Base-by-base conservation (phyloP, 2,329 filamentous ascomycete genomes). In the Penicillium sp. region DNA sequence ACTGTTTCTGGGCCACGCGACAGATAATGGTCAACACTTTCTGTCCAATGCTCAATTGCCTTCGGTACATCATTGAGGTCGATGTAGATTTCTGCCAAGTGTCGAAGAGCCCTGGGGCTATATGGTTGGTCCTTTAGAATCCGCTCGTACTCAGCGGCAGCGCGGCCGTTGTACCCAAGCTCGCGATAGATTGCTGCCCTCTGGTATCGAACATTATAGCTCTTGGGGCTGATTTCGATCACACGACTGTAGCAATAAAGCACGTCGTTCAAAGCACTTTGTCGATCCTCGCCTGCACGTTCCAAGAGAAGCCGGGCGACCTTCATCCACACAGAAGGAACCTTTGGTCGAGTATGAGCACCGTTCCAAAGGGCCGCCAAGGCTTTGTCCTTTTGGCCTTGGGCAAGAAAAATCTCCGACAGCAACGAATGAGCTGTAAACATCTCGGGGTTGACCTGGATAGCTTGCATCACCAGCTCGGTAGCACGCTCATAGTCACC, bases 361-460 rank as follows among this genome's bases (percentile, higher is more conserved):
- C 81, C 82, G 44, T 74, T 76, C 53, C 81, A 78, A 9, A 84
- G 67, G 38, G 79, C 80, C 37, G 75, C 72, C 32, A 83, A 65
- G 1, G 81, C 77, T 54, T 81, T 80, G 46, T 79, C 74, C 31
- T 78, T 73, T 40, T 81, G 74, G n/a, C 79, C 80, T 62, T 77
- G 75, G 10, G 75, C 74, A 8, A 78, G 65, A 44, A 81, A 77
- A 44, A 83, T 79, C 53, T 84, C 79, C 0, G 81, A 81, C 6
- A 84, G 69, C 18, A 84, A 69, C 45, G 76, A 79, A 68, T 85
- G 80, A 12, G 81, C 80, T 25, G 76, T 74, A 62, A 81, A 84
- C 56, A 84, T 79, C 62, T 84, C 81, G 0, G 82, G 81, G 57
- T 86, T 84, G 27, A 74, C 67, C 35, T 75, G 70, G 28, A 82